Evolutionary conservation across 1,139 yeast genomes (phyloP).

Genomic region (Blastobotrys ciferrii): DNA sequence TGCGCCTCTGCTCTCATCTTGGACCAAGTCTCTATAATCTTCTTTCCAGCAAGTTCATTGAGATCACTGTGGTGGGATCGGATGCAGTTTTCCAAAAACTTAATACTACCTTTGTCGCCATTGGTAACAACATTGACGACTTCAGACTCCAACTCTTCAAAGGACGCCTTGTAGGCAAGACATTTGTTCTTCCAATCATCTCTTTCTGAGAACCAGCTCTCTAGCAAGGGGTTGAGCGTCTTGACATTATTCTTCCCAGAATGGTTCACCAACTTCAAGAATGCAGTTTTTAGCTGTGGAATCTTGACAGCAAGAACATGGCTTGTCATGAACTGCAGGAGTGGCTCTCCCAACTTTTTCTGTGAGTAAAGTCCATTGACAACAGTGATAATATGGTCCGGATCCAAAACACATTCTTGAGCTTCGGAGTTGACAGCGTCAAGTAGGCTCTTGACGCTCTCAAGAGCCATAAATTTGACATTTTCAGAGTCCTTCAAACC

Average conservation of each 20-base stretch:
- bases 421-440: conserved; percentile 40
- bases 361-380: conserved; percentile 32
- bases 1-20: conserved; percentile 58
- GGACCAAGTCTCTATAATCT: conserved; percentile 54
- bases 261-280: conserved; percentile 40
- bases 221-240: conserved; percentile 34
- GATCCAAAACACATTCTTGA: conserved; percentile 48
- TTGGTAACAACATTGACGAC: conserved; percentile 57
- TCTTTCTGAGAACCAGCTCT: conserved; percentile 46
- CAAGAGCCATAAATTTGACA: conserved; percentile 55
- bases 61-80: conserved; percentile 51
- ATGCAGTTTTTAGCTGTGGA: conserved; percentile 46
- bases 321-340: conserved; percentile 49
- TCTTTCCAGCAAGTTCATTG: conserved; percentile 49
- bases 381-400: conserved; percentile 41
- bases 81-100: conserved; percentile 53
- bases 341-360: conserved; percentile 23
- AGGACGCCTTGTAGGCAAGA: conserved; percentile 47
- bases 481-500: conserved; percentile 49
- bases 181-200: conserved; percentile 47
- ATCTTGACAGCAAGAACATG: conserved; percentile 47
- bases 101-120: conserved; percentile 59
- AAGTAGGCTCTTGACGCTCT: conserved; percentile 56
- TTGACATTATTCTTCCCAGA: conserved; percentile 37
- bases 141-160: conserved; percentile 53